phyloP scores from a whole-genome alignment of 2,329 filamentous ascomycete genomes.

The Aspergillus sp. region DNA sequence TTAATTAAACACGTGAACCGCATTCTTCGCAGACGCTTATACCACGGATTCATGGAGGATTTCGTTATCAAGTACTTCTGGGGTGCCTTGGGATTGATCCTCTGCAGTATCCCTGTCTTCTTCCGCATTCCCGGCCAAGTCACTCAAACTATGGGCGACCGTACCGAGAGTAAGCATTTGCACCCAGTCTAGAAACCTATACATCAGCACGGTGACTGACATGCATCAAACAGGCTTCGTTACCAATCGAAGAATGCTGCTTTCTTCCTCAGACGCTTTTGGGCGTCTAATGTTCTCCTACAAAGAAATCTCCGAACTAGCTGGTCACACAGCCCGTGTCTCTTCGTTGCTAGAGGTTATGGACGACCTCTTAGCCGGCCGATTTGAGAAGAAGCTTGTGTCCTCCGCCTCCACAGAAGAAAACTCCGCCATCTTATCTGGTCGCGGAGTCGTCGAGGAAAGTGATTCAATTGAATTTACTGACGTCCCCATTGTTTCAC shows the following conservation, averaged over 20 bases:
- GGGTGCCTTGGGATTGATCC: slow-evolving; percentile 85
- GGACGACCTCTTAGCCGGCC: slow-evolving; percentile 84
- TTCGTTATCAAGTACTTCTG: slow-evolving; percentile 99
- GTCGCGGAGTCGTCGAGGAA: slow-evolving; percentile 79
- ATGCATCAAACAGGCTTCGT: slow-evolving; percentile 65
- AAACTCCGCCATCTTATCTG: slow-evolving; percentile 79
- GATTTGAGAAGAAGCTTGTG: slow-evolving; percentile 95
- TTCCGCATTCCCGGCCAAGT: slow-evolving; percentile 80
- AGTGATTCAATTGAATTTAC: slow-evolving; percentile 81
- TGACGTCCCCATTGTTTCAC: slow-evolving; percentile 92
- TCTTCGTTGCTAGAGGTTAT: slow-evolving; percentile 89
- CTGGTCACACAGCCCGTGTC: slow-evolving; percentile 91
- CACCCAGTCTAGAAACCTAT: neutral
- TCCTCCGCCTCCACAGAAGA: slow-evolving; percentile 80
- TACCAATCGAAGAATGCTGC: slow-evolving; percentile 86
- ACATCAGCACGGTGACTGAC: neutral
- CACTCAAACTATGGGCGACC: slow-evolving; percentile 52
- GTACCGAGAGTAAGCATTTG: slow-evolving; percentile 58
- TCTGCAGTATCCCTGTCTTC: slow-evolving; percentile 95
- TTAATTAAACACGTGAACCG: slow-evolving; percentile 99
- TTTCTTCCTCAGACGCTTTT: slow-evolving; percentile 93
- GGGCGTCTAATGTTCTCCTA: slow-evolving; percentile 97
- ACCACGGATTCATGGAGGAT: slow-evolving; percentile 99
- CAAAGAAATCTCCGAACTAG: slow-evolving; percentile 93
- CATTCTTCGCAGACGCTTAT: slow-evolving; percentile 84